phyloP scores from a whole-genome alignment of 2,329 filamentous ascomycete species.

The Furcasterigmium furcatum region DNA sequence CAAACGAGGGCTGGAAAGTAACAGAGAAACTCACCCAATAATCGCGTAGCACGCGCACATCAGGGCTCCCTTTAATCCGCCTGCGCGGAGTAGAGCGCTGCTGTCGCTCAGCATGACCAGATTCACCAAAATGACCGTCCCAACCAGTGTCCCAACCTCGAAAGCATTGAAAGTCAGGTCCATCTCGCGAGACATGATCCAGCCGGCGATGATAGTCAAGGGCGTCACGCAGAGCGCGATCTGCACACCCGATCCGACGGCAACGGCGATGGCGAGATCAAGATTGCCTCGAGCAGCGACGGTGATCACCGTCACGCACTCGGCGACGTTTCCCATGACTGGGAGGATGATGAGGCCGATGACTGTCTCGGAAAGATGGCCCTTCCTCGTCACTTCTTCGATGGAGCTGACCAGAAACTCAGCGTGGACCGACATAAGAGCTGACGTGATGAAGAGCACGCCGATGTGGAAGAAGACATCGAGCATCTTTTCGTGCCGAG shows the following conservation, averaged over 20 bases:
- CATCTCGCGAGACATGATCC: conserved; percentile 52
- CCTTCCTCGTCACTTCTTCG: conserved; percentile 45
- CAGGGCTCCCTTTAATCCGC: conserved; percentile 49
- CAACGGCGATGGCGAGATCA: conserved; percentile 59
- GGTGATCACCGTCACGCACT: conserved; percentile 58
- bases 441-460: conserved; percentile 50
- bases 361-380: conserved; percentile 51
- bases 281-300: conserved; percentile 59
- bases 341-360: conserved; percentile 61
- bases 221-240: conserved; percentile 61
- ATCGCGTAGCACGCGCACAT: conserved; percentile 53
- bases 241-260: conserved; percentile 58
- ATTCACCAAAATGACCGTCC: conserved; percentile 69
- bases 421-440: conserved; percentile 55
- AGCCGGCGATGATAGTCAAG: conserved; percentile 56
- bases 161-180: conserved; percentile 73
- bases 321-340: conserved; percentile 60
- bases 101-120: conserved; percentile 72
- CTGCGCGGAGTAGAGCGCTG: conserved; percentile 58
- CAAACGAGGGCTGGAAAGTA: no score
- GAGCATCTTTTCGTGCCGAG: conserved; percentile 40
- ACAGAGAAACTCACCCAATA: conserved; percentile 38
- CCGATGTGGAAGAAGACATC: no score
- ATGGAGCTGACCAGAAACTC: conserved; percentile 61
- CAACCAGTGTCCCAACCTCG: conserved; percentile 70